Evolutionary conservation across 2,329 filamentous ascomycete species (phyloP), one percentile per base, ranked within the genome.

Genomic region (Colletotrichum eleusines): DNA sequence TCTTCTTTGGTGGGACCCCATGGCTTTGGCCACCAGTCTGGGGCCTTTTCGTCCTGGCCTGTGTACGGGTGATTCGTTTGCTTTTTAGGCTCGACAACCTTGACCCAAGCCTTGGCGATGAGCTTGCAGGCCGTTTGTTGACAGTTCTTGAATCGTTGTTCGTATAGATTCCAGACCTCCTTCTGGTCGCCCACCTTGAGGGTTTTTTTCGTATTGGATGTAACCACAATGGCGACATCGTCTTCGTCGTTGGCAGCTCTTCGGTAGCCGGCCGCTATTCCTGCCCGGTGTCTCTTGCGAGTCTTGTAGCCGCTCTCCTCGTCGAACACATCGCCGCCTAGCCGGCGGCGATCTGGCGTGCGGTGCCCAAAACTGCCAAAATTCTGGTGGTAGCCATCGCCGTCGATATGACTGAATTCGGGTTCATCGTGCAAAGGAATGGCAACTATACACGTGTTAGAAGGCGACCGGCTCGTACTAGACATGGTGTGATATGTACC

Each of bases 101-200:
- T 93, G 70, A 94, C 90, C 88, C 92, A 94, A 14, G 88, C 90
- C 78, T 94, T 94, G 42, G 89, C 89, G 63, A 94, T 90, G 33
- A 90, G 82, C 79, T 94, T 94, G 80, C 90, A 91, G 8, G 90
- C 88, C 1, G 89, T 87, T 75, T 94, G 92, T 75, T 94, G 91
- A 74, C 91, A 87, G 69, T 87, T 87, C 73, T 87, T 88, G 76
- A 94, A 89, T 0, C 89, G 82, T 50, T 86, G 84, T 58, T 87
- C 83, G 73, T 92, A 91, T 73, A 91, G 90, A 11, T 83, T 83
- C 80, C 86, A 87, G 1, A 92, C 83, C 1, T 85, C 85, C 2
- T 85, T 79, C 1, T 82, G 77, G 70, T 91, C 85, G 26, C 86
- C 84, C 55, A 92, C 86, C 50, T 80, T 82, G 53, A 92, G 83